These are phyloP conservation scores for Andrographis paniculata DNA, from an alignment of 305 asterid species.

Conservation along the genomic window DNA sequence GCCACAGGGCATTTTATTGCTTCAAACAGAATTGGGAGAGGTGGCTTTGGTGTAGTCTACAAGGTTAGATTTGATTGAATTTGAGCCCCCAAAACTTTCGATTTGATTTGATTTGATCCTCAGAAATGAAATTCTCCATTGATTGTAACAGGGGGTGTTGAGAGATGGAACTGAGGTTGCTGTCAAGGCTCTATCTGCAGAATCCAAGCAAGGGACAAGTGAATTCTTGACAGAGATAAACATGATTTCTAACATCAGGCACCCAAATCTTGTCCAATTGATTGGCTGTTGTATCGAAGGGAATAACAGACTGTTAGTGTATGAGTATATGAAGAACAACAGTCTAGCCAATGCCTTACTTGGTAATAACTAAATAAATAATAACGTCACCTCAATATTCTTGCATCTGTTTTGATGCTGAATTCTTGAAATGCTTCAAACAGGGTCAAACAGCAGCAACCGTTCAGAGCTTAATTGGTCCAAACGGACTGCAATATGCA, in stretches of 20 bases:
- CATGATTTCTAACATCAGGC: conserved; percentile 50
- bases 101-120: background rate
- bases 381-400: background rate
- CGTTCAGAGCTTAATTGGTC: conserved; percentile 46
- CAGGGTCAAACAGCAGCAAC: conserved; percentile 49
- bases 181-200: conserved; percentile 64
- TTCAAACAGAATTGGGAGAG: conserved; percentile 67
- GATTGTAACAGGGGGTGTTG: conserved; percentile 53
- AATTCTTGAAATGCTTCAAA: no score
- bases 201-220: conserved; percentile 65
- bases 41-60: conserved; percentile 75
- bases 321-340: conserved; percentile 72
- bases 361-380: conserved; percentile 28
- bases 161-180: conserved; percentile 75
- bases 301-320: conserved; percentile 48
- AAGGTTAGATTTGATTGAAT: conserved; percentile 25
- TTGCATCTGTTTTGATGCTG: no score
- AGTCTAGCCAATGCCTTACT: conserved; percentile 68
- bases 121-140: background rate
- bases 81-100: no score
- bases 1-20: conserved; percentile 59
- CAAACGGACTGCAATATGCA: conserved; percentile 55
- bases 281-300: conserved; percentile 76
- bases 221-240: conserved; percentile 78
- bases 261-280: conserved; percentile 71